Conservation (phyloP, 495 filamentous ascomycete genomes). For the Amniculicola lignicola region DNA sequence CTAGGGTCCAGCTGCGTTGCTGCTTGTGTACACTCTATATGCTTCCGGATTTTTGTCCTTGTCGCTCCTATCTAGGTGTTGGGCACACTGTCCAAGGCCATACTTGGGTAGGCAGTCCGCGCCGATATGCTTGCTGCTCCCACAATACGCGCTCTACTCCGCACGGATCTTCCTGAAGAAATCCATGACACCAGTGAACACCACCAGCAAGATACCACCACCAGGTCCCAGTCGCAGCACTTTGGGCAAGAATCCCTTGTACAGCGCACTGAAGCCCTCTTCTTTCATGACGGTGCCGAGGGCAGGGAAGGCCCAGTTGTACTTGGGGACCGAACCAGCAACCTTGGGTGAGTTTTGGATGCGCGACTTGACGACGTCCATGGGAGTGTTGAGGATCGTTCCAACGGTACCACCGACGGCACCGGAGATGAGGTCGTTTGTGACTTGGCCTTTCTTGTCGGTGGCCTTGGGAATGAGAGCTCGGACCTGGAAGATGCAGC, state of each 20-base stretch:
- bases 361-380: constrained; percentile 96
- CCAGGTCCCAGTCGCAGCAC: constrained; percentile 84
- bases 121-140: no score
- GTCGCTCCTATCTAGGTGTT: no score
- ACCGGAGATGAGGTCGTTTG: constrained; percentile 85
- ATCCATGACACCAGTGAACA: constrained; percentile 92
- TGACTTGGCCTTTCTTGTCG: constrained; percentile 74
- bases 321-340: constrained; percentile 76
- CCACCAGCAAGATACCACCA: constrained; percentile 87
- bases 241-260: constrained; percentile 98
- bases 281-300: constrained; percentile 83
- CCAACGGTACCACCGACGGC: constrained; percentile 85
- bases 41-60: no score
- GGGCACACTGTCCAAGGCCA: no score
- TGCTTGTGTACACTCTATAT: no score
- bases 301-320: constrained; percentile 95
- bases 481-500: constrained; percentile 94
- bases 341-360: constrained; percentile 91
- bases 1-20: no score
- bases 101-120: no score
- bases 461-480: constrained; percentile 71
- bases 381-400: constrained; percentile 91
- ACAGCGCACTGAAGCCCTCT: constrained; percentile 87
- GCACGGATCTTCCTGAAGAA: constrained; percentile 66
- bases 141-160: no score